Conservation (phyloP, 129 eudicot species). For the Pseudognaphalium luteoalbum region DNA sequence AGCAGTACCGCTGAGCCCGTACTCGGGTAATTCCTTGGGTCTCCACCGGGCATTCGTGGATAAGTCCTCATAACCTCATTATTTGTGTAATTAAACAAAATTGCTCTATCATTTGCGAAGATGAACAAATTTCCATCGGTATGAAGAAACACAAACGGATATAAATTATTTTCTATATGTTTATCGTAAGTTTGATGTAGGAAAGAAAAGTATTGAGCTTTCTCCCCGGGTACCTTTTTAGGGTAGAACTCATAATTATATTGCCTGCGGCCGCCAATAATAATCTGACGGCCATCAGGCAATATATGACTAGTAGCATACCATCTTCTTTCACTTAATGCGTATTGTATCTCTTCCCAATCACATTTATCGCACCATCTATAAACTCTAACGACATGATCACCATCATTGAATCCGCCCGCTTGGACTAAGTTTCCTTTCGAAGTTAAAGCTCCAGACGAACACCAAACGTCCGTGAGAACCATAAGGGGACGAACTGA, state of each 20-base stretch:
- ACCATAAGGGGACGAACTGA: slow-evolving; percentile 63
- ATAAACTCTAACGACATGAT: slow-evolving; percentile 47
- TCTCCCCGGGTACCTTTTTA: slow-evolving; percentile 17
- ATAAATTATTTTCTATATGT: slow-evolving; percentile 58
- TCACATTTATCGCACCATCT: slow-evolving; percentile 55
- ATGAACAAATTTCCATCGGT: slow-evolving; percentile 72
- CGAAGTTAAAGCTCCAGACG: slow-evolving; percentile 61
- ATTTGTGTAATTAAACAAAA: slow-evolving; percentile 52
- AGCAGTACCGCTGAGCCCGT: slow-evolving; percentile 80
- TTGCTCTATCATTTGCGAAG: slow-evolving; percentile 72
- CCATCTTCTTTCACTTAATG: slow-evolving; percentile 58
- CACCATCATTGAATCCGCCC: slow-evolving; percentile 86
- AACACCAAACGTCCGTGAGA: slow-evolving; percentile 77
- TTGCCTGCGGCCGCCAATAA: slow-evolving; percentile 73
- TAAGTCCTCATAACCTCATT: slow-evolving; percentile 45
- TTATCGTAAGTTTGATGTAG: slow-evolving; percentile 56
- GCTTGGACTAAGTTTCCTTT: slow-evolving; percentile 66
- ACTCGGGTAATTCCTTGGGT: slow-evolving; percentile 87
- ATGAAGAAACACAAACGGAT: slow-evolving; percentile 71
- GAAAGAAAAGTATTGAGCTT: slow-evolving; percentile 42
- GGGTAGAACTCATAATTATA: slow-evolving; percentile 79
- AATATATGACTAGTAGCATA: slow-evolving; percentile 69
- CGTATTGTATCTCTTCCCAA: slow-evolving; percentile 50
- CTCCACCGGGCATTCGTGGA: slow-evolving; percentile 71
- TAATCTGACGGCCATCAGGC: slow-evolving; percentile 66